phyloP scores from a whole-genome alignment of 2,329 filamentous ascomycete species.

The Pseudonectria buxi region DNA sequence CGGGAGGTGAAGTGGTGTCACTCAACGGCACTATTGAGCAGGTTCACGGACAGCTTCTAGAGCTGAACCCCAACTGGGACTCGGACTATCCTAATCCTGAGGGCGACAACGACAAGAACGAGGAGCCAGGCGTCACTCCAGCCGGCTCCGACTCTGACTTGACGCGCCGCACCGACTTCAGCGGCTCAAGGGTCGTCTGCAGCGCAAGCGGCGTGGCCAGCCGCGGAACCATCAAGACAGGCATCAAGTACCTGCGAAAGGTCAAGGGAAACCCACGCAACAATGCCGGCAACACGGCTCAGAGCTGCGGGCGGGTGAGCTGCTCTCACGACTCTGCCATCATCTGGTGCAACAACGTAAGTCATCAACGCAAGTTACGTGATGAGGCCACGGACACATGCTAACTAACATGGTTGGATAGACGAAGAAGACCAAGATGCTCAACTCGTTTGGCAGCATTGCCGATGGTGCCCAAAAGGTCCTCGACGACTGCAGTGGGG shows the following conservation, averaged over 20 bases:
- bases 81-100: slow-evolving; percentile 1
- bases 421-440: background rate
- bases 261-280: background rate
- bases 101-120: too few species aligned
- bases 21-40: slow-evolving; percentile 15
- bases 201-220: background rate
- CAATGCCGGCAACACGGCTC: slow-evolving; percentile 7
- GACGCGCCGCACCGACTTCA: slow-evolving; percentile 3
- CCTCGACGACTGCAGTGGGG: too few species aligned
- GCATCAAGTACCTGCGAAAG: slow-evolving; percentile 9
- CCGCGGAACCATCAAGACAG: background rate
- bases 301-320: slow-evolving; percentile 13
- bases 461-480: slow-evolving; percentile 1
- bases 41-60: slow-evolving; percentile 9
- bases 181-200: background rate
- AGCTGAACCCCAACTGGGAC: slow-evolving; percentile 13
- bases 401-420: background rate
- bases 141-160: background rate
- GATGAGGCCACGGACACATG: too few species aligned
- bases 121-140: background rate
- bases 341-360: slow-evolving; percentile 21
- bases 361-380: too few species aligned
- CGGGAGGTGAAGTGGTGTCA: slow-evolving; percentile 3
- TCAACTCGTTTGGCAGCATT: slow-evolving; percentile 1
- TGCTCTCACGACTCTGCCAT: slow-evolving; percentile 14